Conservation (phyloP, 1,284 basidiomycete genomes). For the Jaminaea rosea region DNA sequence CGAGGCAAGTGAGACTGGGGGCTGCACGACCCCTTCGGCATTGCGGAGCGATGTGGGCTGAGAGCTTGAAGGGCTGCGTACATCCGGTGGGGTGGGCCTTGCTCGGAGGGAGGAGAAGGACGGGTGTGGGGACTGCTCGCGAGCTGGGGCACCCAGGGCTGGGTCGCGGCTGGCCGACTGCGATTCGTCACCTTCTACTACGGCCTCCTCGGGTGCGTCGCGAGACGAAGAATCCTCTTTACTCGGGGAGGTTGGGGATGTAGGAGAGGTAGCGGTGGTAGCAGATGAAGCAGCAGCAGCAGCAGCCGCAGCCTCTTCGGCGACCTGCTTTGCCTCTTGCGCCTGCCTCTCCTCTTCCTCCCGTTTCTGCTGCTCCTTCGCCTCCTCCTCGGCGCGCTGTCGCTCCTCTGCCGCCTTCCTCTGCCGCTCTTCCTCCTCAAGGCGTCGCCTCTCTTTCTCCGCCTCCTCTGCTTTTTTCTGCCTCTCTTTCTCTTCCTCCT, state of each 20-base stretch:
- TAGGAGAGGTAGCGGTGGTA: no score
- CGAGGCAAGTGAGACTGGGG: neutral
- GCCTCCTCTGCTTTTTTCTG: neutral
- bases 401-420: neutral
- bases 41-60: constrained; percentile 14
- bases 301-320: neutral
- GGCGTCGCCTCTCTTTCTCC: constrained; percentile 4
- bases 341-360: constrained; percentile 2
- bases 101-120: constrained; percentile 35
- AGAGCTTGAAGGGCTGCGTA: constrained; percentile 18
- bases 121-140: constrained; percentile 19
- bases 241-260: no score
- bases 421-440: neutral
- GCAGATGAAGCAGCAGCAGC: neutral
- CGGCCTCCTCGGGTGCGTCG: neutral
- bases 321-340: neutral
- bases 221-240: no score
- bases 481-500: neutral
- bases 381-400: neutral
- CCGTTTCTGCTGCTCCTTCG: neutral
- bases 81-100: constrained; percentile 29
- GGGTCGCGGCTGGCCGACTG: neutral
- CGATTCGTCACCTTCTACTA: neutral
- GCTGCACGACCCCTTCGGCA: neutral
- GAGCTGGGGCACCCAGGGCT: neutral